These are phyloP conservation scores for Daldinia bambusicola DNA, from an alignment of 495 filamentous ascomycete genomes.

Conservation along the genomic window DNA sequence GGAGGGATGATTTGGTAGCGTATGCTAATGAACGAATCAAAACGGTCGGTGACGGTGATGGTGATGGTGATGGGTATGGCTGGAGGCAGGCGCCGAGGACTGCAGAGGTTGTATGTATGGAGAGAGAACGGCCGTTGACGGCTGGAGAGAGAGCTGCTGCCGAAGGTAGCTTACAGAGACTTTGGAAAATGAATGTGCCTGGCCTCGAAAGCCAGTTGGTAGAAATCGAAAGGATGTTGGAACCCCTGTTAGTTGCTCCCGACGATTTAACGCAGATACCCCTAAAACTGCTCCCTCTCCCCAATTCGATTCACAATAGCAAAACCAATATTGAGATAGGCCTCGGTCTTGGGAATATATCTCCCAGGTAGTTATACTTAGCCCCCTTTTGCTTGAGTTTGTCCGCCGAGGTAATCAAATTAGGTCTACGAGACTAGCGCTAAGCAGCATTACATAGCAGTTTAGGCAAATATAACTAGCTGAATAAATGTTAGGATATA, in stretches of 20 bases:
- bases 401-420: background rate
- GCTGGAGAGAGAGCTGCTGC: slow-evolving; percentile 35
- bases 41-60: too few species aligned
- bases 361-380: background rate
- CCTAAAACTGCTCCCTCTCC: slow-evolving; percentile 22
- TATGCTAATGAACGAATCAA: slow-evolving; percentile 39
- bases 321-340: slow-evolving; percentile 19
- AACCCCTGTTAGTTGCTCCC: slow-evolving; percentile 37
- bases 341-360: slow-evolving; percentile 14
- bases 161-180: slow-evolving; percentile 36
- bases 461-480: background rate
- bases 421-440: background rate
- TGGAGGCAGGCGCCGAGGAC: slow-evolving; percentile 25
- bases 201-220: slow-evolving; percentile 43
- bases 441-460: background rate
- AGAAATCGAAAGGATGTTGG: slow-evolving; percentile 46
- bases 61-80: background rate
- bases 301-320: slow-evolving; percentile 12
- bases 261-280: slow-evolving; percentile 4
- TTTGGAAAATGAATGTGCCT: slow-evolving; percentile 36
- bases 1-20: slow-evolving; percentile 38
- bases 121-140: slow-evolving; percentile 44
- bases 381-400: background rate
- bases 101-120: slow-evolving; percentile 36
- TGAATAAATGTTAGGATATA: background rate